Base-by-base conservation (phyloP, 176 grass and related monocot genomes). In the Avena insularis region DNA sequence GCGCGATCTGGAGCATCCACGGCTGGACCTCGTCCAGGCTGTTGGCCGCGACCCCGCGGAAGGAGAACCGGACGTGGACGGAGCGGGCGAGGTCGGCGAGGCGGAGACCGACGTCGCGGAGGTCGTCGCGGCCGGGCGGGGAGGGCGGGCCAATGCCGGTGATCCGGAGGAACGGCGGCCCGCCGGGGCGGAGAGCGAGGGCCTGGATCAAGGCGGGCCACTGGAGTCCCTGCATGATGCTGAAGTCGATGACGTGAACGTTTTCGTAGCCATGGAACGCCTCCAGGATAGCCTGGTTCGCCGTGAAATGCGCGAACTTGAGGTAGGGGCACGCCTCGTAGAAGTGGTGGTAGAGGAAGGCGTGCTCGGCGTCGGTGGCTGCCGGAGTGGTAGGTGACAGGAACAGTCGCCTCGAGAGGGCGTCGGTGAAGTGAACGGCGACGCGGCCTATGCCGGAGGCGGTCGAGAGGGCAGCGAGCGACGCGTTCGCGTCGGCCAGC, bases 281-380 rank as follows among this genome's bases (percentile, higher is more conserved):
- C 83, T 98, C 96, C 0, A 98, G 50, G 72, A 98, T 98, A 11
- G 96, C 93, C 85, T 98, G 96, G 83, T 98, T 98, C 11, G 96
- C 96, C 14, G 92, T 98, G 86, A 98, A 98, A 58, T 98, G 96
- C 16, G 96, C 96, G 79, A 98, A 98, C 87, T 98, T 98, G 81
- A 98, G 90, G 88, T 98, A 98, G 0, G 96, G 96, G 75, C 96
- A 92, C 4, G 93, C 85, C 92, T 98, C 96, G 93, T 98, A 98
- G 90, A 92, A 98, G 81, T 90, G 92, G 82, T 94, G 93, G 86
- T 92, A 94, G 17, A 98, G 82, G 29, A 98, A 78, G 15, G 91
- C 92, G 45, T 70, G 69, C 31, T 91, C 88, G 4, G 85, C 61
- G 10, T 53, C 36, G 77, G 5, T 20, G 74, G 16, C 6, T 1